A percentile compares a stretch with the other conserved stretches of the same genome.
Conservation (phyloP, 768 basidiomycete species). For the Collybia sp. region DNA sequence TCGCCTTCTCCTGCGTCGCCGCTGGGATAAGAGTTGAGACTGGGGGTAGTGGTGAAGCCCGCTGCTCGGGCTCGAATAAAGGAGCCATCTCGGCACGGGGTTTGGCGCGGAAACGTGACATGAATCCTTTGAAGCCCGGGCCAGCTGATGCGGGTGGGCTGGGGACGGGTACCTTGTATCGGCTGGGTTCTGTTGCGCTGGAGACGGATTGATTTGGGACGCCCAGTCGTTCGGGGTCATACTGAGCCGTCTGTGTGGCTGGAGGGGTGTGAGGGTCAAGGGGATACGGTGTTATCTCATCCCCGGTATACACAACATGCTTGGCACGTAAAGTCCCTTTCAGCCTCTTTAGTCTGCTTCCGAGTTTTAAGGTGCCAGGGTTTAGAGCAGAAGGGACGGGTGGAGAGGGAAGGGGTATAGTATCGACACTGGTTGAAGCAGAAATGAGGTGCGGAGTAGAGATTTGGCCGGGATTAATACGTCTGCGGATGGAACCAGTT, state of each 20-base stretch:
- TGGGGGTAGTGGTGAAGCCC: conserved; percentile 21
- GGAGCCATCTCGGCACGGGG: conserved; percentile 34
- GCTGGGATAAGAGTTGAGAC: conserved; percentile 21
- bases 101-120: conserved; percentile 67
- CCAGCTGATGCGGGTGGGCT: conserved; percentile 69
- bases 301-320: conserved; percentile 31
- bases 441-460: conserved; percentile 62
- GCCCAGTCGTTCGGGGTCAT: conserved; percentile 35
- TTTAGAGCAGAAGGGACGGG: conserved; percentile 40
- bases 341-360: conserved; percentile 69
- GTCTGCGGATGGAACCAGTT: conserved; percentile 43
- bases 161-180: conserved; percentile 50
- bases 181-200: conserved; percentile 47
- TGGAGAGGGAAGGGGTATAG: conserved; percentile 55
- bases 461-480: conserved; percentile 59
- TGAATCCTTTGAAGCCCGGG: conserved; percentile 76
- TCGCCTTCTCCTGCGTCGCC: conserved; percentile 25
- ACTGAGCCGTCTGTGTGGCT: conserved; percentile 30
- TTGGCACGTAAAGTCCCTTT: conserved; percentile 62
- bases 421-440: conserved; percentile 64
- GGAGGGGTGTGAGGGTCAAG: conserved; percentile 35
- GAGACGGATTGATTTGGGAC: conserved; percentile 27
- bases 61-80: conserved; percentile 21
- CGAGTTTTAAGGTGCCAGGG: conserved; percentile 52
- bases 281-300: conserved; percentile 45